phyloP scores from a whole-genome alignment of 2,329 filamentous ascomycete species.

The Talaromyces sp. region DNA sequence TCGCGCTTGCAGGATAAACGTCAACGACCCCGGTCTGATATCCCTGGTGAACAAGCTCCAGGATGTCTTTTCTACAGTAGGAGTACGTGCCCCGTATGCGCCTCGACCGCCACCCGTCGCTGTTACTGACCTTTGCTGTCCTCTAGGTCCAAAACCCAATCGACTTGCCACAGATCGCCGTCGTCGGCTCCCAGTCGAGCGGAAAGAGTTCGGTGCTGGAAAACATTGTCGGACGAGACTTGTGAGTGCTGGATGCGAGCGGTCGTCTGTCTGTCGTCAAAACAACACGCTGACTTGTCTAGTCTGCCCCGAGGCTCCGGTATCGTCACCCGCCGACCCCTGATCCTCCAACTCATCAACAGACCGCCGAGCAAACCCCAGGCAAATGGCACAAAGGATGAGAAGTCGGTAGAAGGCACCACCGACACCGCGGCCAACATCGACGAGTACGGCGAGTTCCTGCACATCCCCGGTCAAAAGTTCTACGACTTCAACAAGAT shows the following conservation, averaged over 20 bases:
- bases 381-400: constrained; percentile 65
- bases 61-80: constrained; percentile 97
- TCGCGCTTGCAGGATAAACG: constrained; percentile 54
- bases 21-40: constrained; percentile 65
- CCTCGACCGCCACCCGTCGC: constrained; percentile 7
- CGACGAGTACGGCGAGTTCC: constrained; percentile 98
- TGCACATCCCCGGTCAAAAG: constrained; percentile 95
- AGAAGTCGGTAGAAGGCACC: constrained; percentile 54
- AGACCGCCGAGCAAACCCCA: constrained; percentile 60
- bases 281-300: constrained; percentile 16
- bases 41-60: constrained; percentile 97
- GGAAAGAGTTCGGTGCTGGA: constrained; percentile 99
- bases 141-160: constrained; percentile 91
- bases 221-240: constrained; percentile 97
- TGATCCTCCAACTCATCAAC: constrained; percentile 98
- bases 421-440: constrained; percentile 83
- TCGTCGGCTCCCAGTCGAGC: constrained; percentile 97
- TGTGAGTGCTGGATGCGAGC: constrained; percentile 58
- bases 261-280: neutral
- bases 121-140: constrained; percentile 21
- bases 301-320: constrained; percentile 95
- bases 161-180: constrained; percentile 95
- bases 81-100: constrained; percentile 49
- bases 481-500: constrained; percentile 99
- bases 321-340: constrained; percentile 92